Conservation (phyloP, 768 basidiomycete genomes). For the Suillus discolor region DNA sequence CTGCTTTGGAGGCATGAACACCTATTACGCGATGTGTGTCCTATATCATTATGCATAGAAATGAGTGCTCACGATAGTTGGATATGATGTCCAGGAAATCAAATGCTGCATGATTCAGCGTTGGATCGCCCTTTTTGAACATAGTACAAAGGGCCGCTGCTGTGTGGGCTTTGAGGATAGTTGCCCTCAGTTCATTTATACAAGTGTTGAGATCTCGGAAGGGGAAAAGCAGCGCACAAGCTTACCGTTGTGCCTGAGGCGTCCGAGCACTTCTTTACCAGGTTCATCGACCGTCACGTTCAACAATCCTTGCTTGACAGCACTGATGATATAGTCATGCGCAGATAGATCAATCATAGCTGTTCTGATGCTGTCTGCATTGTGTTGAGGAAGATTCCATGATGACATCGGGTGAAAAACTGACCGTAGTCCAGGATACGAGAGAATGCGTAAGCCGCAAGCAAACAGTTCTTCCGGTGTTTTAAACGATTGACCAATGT, state of each 20-base stretch:
- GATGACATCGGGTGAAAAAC: neutral
- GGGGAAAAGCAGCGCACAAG: neutral
- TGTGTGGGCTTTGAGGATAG: slow-evolving; percentile 1
- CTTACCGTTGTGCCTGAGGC: slow-evolving; percentile 5
- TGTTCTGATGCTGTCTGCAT: neutral
- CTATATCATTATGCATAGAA: neutral
- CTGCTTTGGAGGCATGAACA: too few species aligned
- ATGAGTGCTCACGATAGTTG: slow-evolving; percentile 5
- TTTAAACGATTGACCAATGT: slow-evolving; percentile 6
- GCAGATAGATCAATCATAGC: slow-evolving; percentile 2
- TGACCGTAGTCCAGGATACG: neutral
- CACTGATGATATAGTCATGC: slow-evolving; percentile 1
- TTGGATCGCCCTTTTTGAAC: neutral
- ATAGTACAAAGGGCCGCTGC: neutral
- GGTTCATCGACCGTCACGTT: slow-evolving; percentile 4
- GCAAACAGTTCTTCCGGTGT: neutral
- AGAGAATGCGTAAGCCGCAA: slow-evolving; percentile 10
- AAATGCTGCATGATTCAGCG: neutral
- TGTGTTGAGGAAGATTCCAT: neutral
- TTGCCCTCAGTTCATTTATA: slow-evolving; percentile 11
- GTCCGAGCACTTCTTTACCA: slow-evolving; percentile 4
- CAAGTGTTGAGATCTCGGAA: neutral
- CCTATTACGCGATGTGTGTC: too few species aligned
- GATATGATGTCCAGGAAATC: slow-evolving; percentile 10
- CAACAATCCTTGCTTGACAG: slow-evolving; percentile 3